These are phyloP conservation scores for Pyrenopolyporus hunteri DNA, from an alignment of 495 filamentous ascomycete species.

Conservation along the genomic window DNA sequence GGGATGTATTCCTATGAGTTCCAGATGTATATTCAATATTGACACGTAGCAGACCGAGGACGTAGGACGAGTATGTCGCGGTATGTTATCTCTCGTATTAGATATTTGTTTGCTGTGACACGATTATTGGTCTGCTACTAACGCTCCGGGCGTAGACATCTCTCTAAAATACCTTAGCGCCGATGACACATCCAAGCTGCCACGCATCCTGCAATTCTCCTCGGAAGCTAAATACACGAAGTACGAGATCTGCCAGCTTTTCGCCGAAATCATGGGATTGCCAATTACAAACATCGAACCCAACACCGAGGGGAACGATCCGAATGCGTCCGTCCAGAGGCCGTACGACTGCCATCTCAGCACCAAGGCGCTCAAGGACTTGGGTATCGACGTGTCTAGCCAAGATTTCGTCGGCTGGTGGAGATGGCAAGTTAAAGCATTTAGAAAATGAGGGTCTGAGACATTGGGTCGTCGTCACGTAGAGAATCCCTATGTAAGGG, in stretches of 20 bases:
- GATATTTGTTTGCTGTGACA: background rate
- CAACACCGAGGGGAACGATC: slow-evolving; percentile 78
- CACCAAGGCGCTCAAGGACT: slow-evolving; percentile 72
- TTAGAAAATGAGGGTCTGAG: slow-evolving; percentile 47
- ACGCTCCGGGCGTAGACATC: slow-evolving; percentile 52
- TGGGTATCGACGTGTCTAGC: slow-evolving; percentile 78
- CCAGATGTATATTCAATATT: background rate
- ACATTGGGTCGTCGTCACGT: slow-evolving; percentile 7
- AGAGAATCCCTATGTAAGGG: slow-evolving; percentile 14
- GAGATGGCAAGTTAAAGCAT: slow-evolving; percentile 60
- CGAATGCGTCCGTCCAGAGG: slow-evolving; percentile 73
- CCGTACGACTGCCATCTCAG: slow-evolving; percentile 92
- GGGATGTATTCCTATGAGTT: background rate
- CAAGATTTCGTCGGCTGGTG: slow-evolving; percentile 85
- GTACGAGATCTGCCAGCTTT: slow-evolving; percentile 83
- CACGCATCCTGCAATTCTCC: slow-evolving; percentile 82
- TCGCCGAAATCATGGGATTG: slow-evolving; percentile 82
- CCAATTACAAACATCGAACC: slow-evolving; percentile 71
- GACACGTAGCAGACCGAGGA: slow-evolving; percentile 68
- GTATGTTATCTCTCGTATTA: slow-evolving; percentile 39
- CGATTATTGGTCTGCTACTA: background rate
- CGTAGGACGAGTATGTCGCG: slow-evolving; percentile 75
- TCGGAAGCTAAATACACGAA: slow-evolving; percentile 89
- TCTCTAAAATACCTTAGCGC: slow-evolving; percentile 67
- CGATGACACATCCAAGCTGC: slow-evolving; percentile 56